Percentiles rank a stretch among this genome's conserved stretches.
These are phyloP conservation scores for Cornus controversa DNA, from an alignment of 148 eudicot species.

Conservation along the genomic window DNA sequence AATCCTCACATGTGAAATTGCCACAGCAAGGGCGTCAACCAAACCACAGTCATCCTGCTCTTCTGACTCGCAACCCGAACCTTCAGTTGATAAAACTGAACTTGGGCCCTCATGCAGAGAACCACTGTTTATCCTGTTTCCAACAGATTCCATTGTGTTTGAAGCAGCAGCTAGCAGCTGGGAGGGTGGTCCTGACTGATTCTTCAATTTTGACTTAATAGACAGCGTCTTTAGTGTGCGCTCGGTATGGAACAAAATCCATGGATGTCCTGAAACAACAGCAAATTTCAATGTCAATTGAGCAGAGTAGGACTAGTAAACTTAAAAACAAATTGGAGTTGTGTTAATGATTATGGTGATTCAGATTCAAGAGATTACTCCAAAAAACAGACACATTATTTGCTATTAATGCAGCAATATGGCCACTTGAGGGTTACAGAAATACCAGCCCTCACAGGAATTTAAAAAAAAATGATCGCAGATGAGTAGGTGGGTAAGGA, in stretches of 20 bases:
- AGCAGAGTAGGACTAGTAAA: background rate
- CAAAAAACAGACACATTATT: background rate
- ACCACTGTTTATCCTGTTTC: slow-evolving; percentile 16
- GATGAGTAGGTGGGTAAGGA: background rate
- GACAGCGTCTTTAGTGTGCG: slow-evolving; percentile 45
- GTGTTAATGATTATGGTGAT: background rate
- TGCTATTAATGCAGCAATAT: too few relatives aligned
- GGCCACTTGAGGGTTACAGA: too few relatives aligned
- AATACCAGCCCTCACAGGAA: background rate
- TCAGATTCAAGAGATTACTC: background rate
- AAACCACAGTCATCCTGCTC: slow-evolving; percentile 50
- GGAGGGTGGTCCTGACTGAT: slow-evolving; percentile 24
- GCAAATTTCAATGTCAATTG: background rate
- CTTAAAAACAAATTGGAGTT: background rate
- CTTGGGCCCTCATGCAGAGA: slow-evolving; percentile 22
- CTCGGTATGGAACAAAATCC: slow-evolving; percentile 82
- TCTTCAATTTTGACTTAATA: slow-evolving; percentile 49
- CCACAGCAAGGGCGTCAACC: slow-evolving; percentile 61
- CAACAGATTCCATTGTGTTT: slow-evolving; percentile 18
- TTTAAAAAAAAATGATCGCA: too few relatives aligned
- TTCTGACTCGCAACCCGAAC: slow-evolving; percentile 20
- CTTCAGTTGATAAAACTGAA: slow-evolving; percentile 21
- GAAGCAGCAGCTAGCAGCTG: slow-evolving; percentile 10
- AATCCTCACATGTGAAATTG: slow-evolving; percentile 60
- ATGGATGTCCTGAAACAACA: slow-evolving; percentile 70